Evolutionary conservation across 2,329 filamentous ascomycete species (phyloP).

Genomic region (Zalaria sp.): DNA sequence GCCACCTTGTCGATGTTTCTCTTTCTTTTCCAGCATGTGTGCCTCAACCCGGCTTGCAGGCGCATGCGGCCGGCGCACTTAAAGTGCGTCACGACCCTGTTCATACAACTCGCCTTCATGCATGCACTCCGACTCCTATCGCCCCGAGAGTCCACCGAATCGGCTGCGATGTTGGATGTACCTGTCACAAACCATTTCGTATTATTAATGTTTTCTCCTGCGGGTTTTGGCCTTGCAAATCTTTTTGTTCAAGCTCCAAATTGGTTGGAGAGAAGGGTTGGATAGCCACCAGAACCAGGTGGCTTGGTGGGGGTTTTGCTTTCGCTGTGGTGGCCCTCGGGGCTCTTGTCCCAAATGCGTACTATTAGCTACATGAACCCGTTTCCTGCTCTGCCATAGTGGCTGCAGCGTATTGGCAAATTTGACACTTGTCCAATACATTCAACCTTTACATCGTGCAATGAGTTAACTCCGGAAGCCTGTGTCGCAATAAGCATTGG

Average conservation of each 20-base stretch:
- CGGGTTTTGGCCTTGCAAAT: neutral
- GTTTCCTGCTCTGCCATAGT: too few species aligned
- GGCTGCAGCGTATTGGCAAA: too few species aligned
- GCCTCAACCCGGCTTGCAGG: neutral
- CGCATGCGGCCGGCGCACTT: neutral
- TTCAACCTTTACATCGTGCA: too few species aligned
- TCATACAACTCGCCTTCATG: neutral
- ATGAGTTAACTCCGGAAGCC: too few species aligned
- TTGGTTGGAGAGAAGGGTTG: slow-evolving; percentile 1
- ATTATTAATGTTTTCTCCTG: slow-evolving; percentile 5
- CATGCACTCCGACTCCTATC: too few species aligned
- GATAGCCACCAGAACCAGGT: neutral
- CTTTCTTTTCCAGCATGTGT: neutral
- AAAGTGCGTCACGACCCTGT: neutral
- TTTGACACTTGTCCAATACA: too few species aligned
- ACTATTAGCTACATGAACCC: too few species aligned
- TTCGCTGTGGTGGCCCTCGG: neutral
- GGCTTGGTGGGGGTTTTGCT: neutral
- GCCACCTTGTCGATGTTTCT: neutral
- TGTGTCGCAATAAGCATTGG: too few species aligned
- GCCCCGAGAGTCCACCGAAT: neutral
- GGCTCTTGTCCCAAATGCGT: too few species aligned
- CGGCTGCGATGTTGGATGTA: neutral
- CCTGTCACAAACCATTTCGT: neutral
- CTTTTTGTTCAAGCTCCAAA: neutral